These are phyloP conservation scores for Penicillium psychrosexuale DNA, from an alignment of 2,329 filamentous ascomycete genomes.

Conservation along the genomic window DNA sequence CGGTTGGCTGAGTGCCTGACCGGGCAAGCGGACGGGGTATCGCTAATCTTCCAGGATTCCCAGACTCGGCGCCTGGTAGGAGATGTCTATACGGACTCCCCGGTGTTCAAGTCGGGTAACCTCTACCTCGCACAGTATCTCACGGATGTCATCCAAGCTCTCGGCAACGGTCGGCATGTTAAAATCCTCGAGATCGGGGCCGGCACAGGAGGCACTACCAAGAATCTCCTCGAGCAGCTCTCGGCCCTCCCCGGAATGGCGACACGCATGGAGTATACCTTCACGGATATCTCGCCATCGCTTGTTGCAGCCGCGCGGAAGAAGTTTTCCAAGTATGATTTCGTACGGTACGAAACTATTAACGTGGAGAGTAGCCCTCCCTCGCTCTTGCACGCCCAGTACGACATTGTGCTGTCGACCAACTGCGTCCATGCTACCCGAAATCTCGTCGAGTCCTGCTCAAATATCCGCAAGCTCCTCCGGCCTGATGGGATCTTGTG, in stretches of 20 bases:
- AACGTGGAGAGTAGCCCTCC: too few species aligned
- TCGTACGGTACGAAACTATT: neutral
- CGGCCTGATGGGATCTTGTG: slow-evolving; percentile 25
- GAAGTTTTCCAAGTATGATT: slow-evolving; percentile 9
- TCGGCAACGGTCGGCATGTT: slow-evolving; percentile 15
- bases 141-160: neutral
- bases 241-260: slow-evolving; percentile 10
- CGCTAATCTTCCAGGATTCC: slow-evolving; percentile 40
- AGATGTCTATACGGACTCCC: slow-evolving; percentile 37
- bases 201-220: slow-evolving; percentile 29
- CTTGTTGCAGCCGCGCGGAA: slow-evolving; percentile 28
- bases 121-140: neutral
- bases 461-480: slow-evolving; percentile 23
- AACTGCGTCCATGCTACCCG: neutral
- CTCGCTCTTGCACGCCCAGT: too few species aligned
- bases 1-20: slow-evolving; percentile 40
- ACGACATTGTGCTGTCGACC: too few species aligned
- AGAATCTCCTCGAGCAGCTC: slow-evolving; percentile 22
- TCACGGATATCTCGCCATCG: slow-evolving; percentile 34
- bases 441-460: slow-evolving; percentile 9
- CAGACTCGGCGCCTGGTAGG: slow-evolving; percentile 29
- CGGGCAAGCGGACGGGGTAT: slow-evolving; percentile 37
- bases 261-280: slow-evolving; percentile 31
- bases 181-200: slow-evolving; percentile 30
- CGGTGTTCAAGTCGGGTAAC: slow-evolving; percentile 19